phyloP scores from a whole-genome alignment of 306 rosid species.

The Calophaca sinica region DNA sequence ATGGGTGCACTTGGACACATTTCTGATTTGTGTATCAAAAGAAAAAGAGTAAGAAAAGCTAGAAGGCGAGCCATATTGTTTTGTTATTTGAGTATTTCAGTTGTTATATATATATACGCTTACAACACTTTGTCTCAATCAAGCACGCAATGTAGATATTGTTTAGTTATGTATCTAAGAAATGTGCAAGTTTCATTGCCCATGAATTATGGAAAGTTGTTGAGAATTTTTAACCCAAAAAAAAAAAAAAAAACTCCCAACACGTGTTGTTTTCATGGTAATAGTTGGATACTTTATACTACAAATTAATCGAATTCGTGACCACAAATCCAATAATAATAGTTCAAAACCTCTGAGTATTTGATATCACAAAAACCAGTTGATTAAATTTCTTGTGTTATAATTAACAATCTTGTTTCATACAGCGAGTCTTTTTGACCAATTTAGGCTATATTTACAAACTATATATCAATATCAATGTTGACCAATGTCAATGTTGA shows the following conservation, averaged over 20 bases:
- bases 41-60: constrained; percentile 14
- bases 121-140: not conserved
- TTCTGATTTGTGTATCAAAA: constrained; percentile 24
- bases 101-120: not conserved
- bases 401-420: too few species aligned
- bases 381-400: too few species aligned
- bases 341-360: too few species aligned
- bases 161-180: not conserved
- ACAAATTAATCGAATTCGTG: too few species aligned
- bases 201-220: constrained; percentile 33
- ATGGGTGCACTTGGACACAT: constrained; percentile 21
- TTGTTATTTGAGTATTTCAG: constrained; percentile 15
- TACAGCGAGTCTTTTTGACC: too few species aligned
- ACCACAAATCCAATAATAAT: too few species aligned
- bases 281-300: too few species aligned
- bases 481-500: too few species aligned
- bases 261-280: not conserved
- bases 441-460: too few species aligned
- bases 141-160: constrained; percentile 20
- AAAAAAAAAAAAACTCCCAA: not conserved
- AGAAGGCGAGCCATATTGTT: constrained; percentile 12
- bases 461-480: too few species aligned
- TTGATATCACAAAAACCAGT: too few species aligned
- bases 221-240: not conserved
- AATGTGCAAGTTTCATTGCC: constrained; percentile 36